Evolutionary conservation across 768 basidiomycete genomes (phyloP).

Genomic region (Plicaturopsis crispa): DNA sequence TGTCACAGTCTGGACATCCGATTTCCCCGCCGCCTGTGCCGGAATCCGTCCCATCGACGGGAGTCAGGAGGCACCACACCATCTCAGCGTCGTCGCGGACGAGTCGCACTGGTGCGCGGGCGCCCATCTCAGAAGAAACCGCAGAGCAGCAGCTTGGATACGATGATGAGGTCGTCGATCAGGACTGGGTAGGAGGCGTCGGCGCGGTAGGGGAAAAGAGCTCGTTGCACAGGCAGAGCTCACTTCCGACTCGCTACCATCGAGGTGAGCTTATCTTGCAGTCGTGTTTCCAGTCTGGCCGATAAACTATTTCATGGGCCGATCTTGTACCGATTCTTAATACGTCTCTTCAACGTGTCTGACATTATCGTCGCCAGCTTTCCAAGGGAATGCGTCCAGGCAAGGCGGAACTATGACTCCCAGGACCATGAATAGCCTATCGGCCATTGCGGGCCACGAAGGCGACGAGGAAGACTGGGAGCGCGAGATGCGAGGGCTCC

Average conservation of each 20-base stretch:
- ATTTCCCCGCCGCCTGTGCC: slow-evolving; percentile 35
- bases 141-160: slow-evolving; percentile 53
- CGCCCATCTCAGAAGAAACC: slow-evolving; percentile 61
- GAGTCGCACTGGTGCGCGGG: slow-evolving; percentile 50
- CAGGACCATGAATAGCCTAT: slow-evolving; percentile 73
- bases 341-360: slow-evolving; percentile 5
- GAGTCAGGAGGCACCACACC: slow-evolving; percentile 78
- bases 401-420: slow-evolving; percentile 58
- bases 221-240: slow-evolving; percentile 72
- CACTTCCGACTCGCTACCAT: slow-evolving; percentile 75
- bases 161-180: slow-evolving; percentile 71
- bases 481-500: slow-evolving; percentile 47
- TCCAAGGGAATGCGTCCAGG: slow-evolving; percentile 41
- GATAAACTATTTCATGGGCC: slow-evolving; percentile 3
- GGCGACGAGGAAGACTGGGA: slow-evolving; percentile 90
- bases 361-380: slow-evolving; percentile 28
- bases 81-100: slow-evolving; percentile 70
- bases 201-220: slow-evolving; percentile 82
- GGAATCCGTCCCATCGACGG: slow-evolving; percentile 27
- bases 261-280: slow-evolving; percentile 39
- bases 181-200: slow-evolving; percentile 76
- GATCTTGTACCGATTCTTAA: slow-evolving; percentile 5
- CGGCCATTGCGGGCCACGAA: slow-evolving; percentile 80
- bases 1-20: slow-evolving; percentile 25
- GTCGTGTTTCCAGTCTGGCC: slow-evolving; percentile 3